Conservation (phyloP, 2,329 filamentous ascomycete genomes). For the Xylariaceae sp. region DNA sequence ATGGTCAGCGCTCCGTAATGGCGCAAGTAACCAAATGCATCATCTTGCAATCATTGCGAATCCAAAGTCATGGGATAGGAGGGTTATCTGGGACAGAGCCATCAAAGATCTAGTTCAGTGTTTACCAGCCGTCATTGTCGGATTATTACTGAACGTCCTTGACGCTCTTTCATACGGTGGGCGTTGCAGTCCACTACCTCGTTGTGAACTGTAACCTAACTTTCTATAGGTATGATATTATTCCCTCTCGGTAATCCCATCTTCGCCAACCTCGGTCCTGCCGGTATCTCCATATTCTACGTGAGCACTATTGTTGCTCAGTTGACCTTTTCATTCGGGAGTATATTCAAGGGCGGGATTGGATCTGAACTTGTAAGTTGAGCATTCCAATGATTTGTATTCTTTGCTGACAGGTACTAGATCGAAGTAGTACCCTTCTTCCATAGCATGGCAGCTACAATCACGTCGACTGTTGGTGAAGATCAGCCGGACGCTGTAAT, state of each 20-base stretch:
- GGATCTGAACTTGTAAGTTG: constrained; percentile 80
- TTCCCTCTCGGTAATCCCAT: constrained; percentile 86
- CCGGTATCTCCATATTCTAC: constrained; percentile 98
- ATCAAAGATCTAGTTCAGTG: constrained; percentile 66
- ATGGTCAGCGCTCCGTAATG: constrained; percentile 26
- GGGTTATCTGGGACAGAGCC: constrained; percentile 58
- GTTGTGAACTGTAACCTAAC: constrained; percentile 8
- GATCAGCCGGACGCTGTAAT: constrained; percentile 81
- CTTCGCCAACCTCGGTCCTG: constrained; percentile 81
- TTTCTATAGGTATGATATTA: constrained; percentile 72
- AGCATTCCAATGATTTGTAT: neutral
- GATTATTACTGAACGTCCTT: constrained; percentile 83
- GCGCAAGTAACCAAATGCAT: constrained; percentile 19
- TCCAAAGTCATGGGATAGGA: constrained; percentile 69
- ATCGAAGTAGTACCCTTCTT: constrained; percentile 99
- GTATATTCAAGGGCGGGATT: constrained; percentile 84
- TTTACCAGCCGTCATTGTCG: constrained; percentile 82
- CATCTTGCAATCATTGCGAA: constrained; percentile 40
- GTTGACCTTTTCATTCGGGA: constrained; percentile 80
- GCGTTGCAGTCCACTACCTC: neutral
- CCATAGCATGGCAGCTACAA: constrained; percentile 94
- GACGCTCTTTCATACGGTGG: constrained; percentile 89
- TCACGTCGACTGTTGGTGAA: constrained; percentile 72
- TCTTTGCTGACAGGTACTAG: constrained; percentile 35
- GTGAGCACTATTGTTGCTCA: constrained; percentile 95